Conservation (phyloP, 305 asterid species). For the Fraxinus latifolia region DNA sequence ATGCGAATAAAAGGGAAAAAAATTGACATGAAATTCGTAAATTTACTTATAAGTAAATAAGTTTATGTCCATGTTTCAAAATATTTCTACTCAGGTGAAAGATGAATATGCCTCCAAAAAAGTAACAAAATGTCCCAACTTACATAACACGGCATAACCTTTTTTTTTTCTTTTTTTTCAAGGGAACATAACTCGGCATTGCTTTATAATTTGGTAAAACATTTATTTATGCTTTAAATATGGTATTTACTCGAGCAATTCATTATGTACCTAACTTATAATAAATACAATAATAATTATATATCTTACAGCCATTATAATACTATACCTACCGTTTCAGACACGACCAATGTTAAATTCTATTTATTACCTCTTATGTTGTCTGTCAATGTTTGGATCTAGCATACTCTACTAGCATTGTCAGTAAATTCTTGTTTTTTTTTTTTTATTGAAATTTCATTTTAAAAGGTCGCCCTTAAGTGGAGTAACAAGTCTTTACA, state of each 20-base stretch:
- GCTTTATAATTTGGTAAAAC: not conserved
- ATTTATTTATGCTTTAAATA: not conserved
- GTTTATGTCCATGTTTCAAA: not conserved
- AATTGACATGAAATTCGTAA: not conserved
- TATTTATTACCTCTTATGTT: conserved; percentile 10
- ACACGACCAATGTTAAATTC: conserved; percentile 22
- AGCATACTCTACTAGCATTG: not conserved
- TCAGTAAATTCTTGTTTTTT: not conserved
- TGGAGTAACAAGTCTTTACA: not conserved
- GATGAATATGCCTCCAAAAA: not conserved
- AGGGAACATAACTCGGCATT: too few relatives aligned
- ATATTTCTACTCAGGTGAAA: not conserved
- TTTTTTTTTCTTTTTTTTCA: too few relatives aligned
- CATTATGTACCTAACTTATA: conserved; percentile 36
- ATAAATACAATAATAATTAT: conserved; percentile 23
- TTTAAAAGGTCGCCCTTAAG: too few relatives aligned
- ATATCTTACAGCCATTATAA: conserved; percentile 25
- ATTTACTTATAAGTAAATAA: too few relatives aligned
- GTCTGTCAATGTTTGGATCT: conserved; percentile 5
- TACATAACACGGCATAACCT: not conserved
- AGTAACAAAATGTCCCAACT: not conserved
- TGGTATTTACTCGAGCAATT: conserved; percentile 24
- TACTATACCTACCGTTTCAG: conserved; percentile 29
- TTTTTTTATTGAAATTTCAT: too few relatives aligned
- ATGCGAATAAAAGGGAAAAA: too few relatives aligned